phyloP scores from a whole-genome alignment of 179 eudicot species.

The Monotropa hypopitys region DNA sequence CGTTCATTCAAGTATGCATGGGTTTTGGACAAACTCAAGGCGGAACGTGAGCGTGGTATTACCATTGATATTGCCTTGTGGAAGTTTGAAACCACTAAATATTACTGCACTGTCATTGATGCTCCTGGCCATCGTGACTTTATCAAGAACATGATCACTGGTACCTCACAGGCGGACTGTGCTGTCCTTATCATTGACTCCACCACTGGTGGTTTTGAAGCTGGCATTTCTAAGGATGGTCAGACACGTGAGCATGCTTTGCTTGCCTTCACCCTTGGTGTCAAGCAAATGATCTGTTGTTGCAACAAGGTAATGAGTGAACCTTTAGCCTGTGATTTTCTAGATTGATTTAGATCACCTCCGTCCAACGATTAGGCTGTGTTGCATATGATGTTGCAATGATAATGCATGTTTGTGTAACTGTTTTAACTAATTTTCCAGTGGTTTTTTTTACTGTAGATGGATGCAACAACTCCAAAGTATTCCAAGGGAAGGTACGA shows the following conservation, averaged over 20 bases:
- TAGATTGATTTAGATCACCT: background rate
- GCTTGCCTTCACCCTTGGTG: constrained; percentile 17
- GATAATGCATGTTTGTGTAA: background rate
- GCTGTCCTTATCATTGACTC: constrained; percentile 19
- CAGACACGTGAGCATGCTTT: constrained; percentile 17
- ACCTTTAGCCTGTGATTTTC: background rate
- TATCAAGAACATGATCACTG: constrained; percentile 16
- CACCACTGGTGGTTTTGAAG: too few species aligned
- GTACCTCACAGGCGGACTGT: constrained; percentile 29
- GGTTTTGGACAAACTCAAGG: constrained; percentile 3
- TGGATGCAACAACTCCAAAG: constrained; percentile 16
- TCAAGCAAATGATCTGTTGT: constrained; percentile 17
- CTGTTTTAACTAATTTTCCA: background rate
- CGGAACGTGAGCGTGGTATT: constrained; percentile 28
- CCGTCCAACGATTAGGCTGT: background rate
- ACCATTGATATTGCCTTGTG: constrained; percentile 24
- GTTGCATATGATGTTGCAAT: background rate
- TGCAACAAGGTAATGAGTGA: background rate
- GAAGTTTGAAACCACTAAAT: constrained; percentile 18
- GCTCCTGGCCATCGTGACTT: constrained; percentile 18
- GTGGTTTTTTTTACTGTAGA: background rate
- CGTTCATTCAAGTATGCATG: too few species aligned
- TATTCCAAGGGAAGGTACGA: constrained; percentile 17
- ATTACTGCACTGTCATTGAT: constrained; percentile 24
- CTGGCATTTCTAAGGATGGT: constrained; percentile 20